Conservation (phyloP, 371 early-diverging fungal species). For the Caulochytrium protostelioides region DNA sequence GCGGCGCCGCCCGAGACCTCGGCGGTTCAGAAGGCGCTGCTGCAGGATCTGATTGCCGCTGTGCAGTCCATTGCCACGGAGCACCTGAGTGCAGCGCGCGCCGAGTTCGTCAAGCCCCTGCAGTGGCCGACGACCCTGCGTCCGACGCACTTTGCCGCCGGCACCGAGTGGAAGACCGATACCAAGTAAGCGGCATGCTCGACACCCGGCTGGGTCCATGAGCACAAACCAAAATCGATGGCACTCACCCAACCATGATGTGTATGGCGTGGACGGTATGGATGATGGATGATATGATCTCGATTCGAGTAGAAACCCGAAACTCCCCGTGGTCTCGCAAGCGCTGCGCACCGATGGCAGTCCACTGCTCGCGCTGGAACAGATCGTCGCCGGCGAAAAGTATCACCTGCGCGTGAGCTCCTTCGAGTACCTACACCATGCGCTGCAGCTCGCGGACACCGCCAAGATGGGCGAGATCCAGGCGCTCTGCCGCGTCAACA, state of each 20-base stretch:
- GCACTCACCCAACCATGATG: no score
- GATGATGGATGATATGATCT: not conserved
- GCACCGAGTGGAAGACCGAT: not conserved
- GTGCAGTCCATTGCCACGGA: no score
- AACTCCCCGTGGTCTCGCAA: slow-evolving; percentile 9
- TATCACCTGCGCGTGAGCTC: slow-evolving; percentile 12
- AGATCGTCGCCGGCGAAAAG: not conserved
- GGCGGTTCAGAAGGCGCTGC: no score
- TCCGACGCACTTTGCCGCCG: slow-evolving; percentile 9
- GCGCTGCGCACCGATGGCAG: slow-evolving; percentile 11
- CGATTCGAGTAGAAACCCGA: slow-evolving; percentile 4
- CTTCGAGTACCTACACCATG: slow-evolving; percentile 17
- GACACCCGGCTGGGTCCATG: not conserved
- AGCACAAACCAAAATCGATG: not conserved
- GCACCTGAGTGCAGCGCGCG: slow-evolving; percentile 14
- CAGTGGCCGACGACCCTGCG: slow-evolving; percentile 13
- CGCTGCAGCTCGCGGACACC: slow-evolving; percentile 17
- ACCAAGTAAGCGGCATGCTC: slow-evolving; percentile 6
- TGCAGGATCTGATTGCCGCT: no score
- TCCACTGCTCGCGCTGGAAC: slow-evolving; percentile 18
- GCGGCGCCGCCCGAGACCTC: no score
- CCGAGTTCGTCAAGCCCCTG: slow-evolving; percentile 19
- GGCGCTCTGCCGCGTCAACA: no score
- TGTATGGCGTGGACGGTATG: no score
- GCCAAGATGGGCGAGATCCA: slow-evolving; percentile 19